These are phyloP conservation scores for Lasiodiplodia sp. DNA, from an alignment of 2,329 filamentous ascomycete species.

Conservation along the genomic window DNA sequence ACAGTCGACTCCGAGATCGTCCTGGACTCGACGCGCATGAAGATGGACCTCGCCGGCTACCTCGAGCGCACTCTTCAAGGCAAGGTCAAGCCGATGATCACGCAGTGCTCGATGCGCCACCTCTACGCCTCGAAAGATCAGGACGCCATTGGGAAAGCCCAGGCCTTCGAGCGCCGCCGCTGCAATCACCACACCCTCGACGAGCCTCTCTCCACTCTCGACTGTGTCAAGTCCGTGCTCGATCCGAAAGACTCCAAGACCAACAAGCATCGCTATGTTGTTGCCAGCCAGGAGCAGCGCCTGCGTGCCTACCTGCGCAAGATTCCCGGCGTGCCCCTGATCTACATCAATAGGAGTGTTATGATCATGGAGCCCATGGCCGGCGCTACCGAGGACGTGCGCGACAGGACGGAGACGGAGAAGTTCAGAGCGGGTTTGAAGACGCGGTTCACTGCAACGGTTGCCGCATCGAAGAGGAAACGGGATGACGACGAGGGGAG, in stretches of 20 bases:
- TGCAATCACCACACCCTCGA: conserved; percentile 81
- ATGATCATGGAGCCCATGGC: conserved; percentile 84
- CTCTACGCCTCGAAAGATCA: conserved; percentile 69
- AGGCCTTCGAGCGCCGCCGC: conserved; percentile 75
- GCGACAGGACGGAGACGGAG: conserved; percentile 72
- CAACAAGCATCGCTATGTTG: conserved; percentile 82
- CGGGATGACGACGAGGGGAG: conserved; percentile 55
- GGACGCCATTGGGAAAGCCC: conserved; percentile 75
- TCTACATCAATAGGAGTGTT: conserved; percentile 81
- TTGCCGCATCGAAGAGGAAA: conserved; percentile 45
- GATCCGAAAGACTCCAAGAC: conserved; percentile 74
- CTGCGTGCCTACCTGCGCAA: conserved; percentile 69
- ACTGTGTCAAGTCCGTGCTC: conserved; percentile 77
- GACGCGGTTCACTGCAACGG: conserved; percentile 38
- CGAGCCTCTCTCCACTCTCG: conserved; percentile 71
- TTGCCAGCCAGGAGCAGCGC: conserved; percentile 74
- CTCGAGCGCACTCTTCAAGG: conserved; percentile 86
- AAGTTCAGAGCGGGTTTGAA: conserved; percentile 78
- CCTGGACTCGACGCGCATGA: conserved; percentile 79
- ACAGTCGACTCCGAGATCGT: conserved; percentile 85
- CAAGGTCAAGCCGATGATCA: conserved; percentile 84
- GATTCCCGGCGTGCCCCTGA: conserved; percentile 75
- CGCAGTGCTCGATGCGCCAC: conserved; percentile 81
- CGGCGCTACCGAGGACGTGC: conserved; percentile 66
- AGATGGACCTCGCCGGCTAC: conserved; percentile 83